phyloP scores from a whole-genome alignment of 2,329 filamentous ascomycete species.

The Penicillium sp. region DNA sequence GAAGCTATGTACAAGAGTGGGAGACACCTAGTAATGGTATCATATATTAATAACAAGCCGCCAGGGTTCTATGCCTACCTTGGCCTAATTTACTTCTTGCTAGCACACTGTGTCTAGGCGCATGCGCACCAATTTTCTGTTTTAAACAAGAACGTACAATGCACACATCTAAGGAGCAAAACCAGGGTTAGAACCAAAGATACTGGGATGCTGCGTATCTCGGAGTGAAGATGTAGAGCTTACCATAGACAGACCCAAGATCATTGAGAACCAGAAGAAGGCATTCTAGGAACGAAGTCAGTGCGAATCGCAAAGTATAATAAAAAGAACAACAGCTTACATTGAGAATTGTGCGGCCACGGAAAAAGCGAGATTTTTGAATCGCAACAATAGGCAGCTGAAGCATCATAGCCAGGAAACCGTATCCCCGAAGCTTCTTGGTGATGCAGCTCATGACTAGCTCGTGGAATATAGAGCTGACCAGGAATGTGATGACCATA shows the following conservation, averaged over 20 bases:
- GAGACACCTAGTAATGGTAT: background rate
- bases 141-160: slow-evolving; percentile 55
- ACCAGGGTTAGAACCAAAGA: background rate
- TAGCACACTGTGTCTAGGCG: background rate
- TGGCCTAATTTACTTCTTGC: background rate
- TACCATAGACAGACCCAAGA: slow-evolving; percentile 78
- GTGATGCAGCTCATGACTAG: slow-evolving; percentile 98
- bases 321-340: slow-evolving; percentile 33
- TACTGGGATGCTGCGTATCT: background rate
- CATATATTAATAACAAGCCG: background rate
- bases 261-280: slow-evolving; percentile 90
- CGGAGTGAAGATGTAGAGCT: slow-evolving; percentile 30
- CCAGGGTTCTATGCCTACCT: slow-evolving; percentile 2
- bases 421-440: slow-evolving; percentile 92
- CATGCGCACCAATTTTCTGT: background rate
- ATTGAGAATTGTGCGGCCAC: slow-evolving; percentile 74
- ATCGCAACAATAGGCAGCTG: slow-evolving; percentile 94
- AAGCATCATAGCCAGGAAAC: slow-evolving; percentile 92
- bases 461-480: slow-evolving; percentile 87
- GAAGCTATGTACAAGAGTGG: slow-evolving; percentile 1
- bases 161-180: slow-evolving; percentile 53
- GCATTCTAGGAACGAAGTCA: slow-evolving; percentile 57
- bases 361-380: slow-evolving; percentile 76
- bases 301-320: background rate
- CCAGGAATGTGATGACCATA: slow-evolving; percentile 86